A percentile compares a stretch with the other conserved stretches of the same genome.
Evolutionary conservation across 2,329 filamentous ascomycete genomes (phyloP).

Genomic region (Clonostachys chloroleuca): DNA sequence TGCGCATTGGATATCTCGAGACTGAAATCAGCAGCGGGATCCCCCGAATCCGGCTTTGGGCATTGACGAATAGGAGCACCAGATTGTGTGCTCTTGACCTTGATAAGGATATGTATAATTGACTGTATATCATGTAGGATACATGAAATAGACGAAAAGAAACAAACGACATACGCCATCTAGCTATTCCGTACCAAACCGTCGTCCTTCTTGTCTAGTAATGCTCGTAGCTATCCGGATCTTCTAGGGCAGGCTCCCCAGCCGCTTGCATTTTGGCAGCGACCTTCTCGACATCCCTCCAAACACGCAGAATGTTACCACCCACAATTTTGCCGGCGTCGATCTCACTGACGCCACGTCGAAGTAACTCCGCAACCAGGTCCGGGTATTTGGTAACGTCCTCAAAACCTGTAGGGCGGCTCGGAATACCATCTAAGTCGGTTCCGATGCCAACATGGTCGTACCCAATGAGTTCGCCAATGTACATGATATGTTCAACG

Average conservation of each 20-base stretch:
- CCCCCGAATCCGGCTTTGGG: too few relatives aligned
- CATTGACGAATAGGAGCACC: too few relatives aligned
- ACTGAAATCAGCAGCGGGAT: too few relatives aligned
- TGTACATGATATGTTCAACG: conserved; percentile 75
- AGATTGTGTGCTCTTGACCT: too few relatives aligned
- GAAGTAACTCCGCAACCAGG: conserved; percentile 70
- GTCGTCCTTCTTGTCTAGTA: conserved; percentile 4
- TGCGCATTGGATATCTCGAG: too few relatives aligned
- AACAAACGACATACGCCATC: too few relatives aligned
- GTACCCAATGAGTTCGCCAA: conserved; percentile 79
- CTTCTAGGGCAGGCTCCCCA: conserved; percentile 49
- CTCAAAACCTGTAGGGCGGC: conserved; percentile 69
- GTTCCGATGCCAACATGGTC: conserved; percentile 85
- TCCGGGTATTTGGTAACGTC: conserved; percentile 83
- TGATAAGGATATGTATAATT: too few relatives aligned
- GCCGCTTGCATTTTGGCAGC: conserved; percentile 59
- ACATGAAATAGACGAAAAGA: too few relatives aligned
- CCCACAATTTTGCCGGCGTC: conserved; percentile 75
- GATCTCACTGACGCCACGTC: conserved; percentile 66
- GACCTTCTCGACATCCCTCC: conserved; percentile 72
- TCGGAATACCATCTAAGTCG: conserved; percentile 78
- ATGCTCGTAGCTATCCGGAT: conserved; percentile 30
- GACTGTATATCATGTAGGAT: too few relatives aligned
- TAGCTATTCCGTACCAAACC: conserved; percentile 6
- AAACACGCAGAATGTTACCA: conserved; percentile 78